Conservation (phyloP, 805 yeast species). For the Yarrowia keelungensis region DNA sequence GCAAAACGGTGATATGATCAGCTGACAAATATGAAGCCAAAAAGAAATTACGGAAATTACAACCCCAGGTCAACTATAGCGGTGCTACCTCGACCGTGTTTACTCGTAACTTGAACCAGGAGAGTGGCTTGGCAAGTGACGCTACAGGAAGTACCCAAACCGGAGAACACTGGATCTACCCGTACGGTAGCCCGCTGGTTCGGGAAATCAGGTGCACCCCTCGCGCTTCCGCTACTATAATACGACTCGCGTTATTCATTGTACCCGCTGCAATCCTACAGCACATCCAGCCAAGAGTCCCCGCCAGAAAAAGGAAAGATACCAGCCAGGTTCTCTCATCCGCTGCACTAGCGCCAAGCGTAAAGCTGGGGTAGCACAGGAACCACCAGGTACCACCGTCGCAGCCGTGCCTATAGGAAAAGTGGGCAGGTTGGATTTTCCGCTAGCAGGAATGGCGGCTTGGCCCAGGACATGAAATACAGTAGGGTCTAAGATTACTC, state of each 20-base stretch:
- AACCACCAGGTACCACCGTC: background rate
- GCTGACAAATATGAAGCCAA: background rate
- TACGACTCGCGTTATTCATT: slow-evolving; percentile 14
- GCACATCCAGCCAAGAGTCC: too few species aligned
- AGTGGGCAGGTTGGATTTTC: background rate
- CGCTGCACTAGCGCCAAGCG: slow-evolving; percentile 1
- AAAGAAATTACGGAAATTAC: background rate
- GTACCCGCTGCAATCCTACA: background rate
- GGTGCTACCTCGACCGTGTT: background rate
- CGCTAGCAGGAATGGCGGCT: slow-evolving; percentile 4
- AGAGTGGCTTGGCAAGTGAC: slow-evolving; percentile 1
- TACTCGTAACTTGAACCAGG: slow-evolving; percentile 5
- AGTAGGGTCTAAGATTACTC: background rate
- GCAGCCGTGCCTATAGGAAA: background rate
- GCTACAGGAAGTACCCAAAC: background rate
- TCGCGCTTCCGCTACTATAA: background rate
- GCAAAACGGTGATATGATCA: too few species aligned
- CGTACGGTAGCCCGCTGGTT: slow-evolving; percentile 21
- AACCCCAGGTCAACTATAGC: background rate
- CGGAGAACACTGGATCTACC: background rate
- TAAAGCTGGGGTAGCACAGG: background rate
- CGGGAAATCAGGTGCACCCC: slow-evolving; percentile 4
- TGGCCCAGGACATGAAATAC: background rate
- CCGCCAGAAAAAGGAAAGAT: too few species aligned
- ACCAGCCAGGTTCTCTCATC: background rate